Evolutionary conservation across 1,139 yeast species (phyloP), one percentile per base, ranked within the genome.

Genomic region (Spencermartinsiella ligniputridi): DNA sequence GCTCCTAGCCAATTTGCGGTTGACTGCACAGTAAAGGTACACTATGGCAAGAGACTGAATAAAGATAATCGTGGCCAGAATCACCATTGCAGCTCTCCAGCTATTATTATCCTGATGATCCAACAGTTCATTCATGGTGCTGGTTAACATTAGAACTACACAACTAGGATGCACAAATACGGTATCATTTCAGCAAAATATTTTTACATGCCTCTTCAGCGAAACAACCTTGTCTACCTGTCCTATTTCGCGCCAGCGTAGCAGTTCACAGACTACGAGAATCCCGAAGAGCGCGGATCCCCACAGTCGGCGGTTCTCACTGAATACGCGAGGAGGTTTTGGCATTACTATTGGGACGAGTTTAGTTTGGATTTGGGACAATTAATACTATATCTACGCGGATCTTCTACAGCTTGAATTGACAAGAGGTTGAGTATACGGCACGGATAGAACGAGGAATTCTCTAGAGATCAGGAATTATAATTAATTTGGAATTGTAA

Each of bases 11-110:
- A 27, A 9, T 15, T 27, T 27, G 15, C 32, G 32, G 15, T 27
- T 27, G 13, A 27, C 32, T 27, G 8, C 32, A n/a, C 32, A 27
- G 32, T 27, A 27, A 27, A 27, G 32, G 32, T 27, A 27, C 15
- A 27, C 32, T 5, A 27, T 27, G 8, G 32, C 32, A 9, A 27
- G 32, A 6, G 32, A 11, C 15, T 27, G 32, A n/a, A 27, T 27
- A 15, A 27, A 27, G 13, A 27, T n/a, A 5, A 27, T 27, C 5
- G 32, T 27, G n/a, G 32, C 32, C 32, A 27, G 15, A n/a, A 27
- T n/a, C 8, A 27, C 32, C 32, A 27, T 15, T 11, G 32, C 32
- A 8, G n/a, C n/a, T 11, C 12, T 27, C 32, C 32, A 27, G 32
- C 32, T 27, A 22, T 22, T 22, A 27, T 27, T 15, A 27, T 27